Percentiles rank a stretch among this genome's conserved stretches.
phyloP scores from a whole-genome alignment of 2,329 filamentous ascomycete species.

The Ceratocystis albifundus region DNA sequence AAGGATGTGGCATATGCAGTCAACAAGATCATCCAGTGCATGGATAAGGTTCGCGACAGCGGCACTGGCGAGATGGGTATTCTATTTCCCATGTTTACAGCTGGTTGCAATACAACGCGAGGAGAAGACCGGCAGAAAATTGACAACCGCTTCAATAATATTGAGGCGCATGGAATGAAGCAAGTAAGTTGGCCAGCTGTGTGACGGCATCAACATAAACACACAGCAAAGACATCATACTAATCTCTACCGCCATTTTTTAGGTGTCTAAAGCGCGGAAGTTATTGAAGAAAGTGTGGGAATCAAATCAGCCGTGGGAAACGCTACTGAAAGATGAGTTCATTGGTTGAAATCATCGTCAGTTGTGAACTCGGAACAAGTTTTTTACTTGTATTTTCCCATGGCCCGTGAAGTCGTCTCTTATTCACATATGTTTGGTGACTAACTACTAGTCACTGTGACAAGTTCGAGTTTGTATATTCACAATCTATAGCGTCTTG shows the following conservation, averaged over 20 bases:
- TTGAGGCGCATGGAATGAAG: slow-evolving; percentile 64
- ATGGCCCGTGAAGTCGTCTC: background rate
- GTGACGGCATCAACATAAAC: background rate
- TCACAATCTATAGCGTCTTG: background rate
- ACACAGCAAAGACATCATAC: slow-evolving; percentile 21
- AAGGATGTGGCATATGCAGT: slow-evolving; percentile 52
- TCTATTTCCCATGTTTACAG: slow-evolving; percentile 72
- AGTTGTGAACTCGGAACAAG: background rate
- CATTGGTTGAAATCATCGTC: slow-evolving; percentile 41
- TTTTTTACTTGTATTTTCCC: background rate
- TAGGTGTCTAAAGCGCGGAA: slow-evolving; percentile 48
- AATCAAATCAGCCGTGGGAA: slow-evolving; percentile 57
- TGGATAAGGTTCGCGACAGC: slow-evolving; percentile 51
- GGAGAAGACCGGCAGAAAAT: slow-evolving; percentile 47
- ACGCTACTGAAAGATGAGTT: slow-evolving; percentile 55
- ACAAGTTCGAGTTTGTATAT: background rate
- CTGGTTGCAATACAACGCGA: slow-evolving; percentile 60
- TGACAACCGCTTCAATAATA: slow-evolving; percentile 51
- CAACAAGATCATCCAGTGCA: slow-evolving; percentile 48
- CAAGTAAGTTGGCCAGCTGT: slow-evolving; percentile 43
- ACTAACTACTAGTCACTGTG: background rate
- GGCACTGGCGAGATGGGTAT: slow-evolving; percentile 63
- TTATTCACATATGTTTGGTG: background rate
- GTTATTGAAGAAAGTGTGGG: slow-evolving; percentile 59
- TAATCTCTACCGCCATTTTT: background rate